Conservation (phyloP, 1,139 yeast genomes). For the Kurtzmaniella quercitrusa region DNA sequence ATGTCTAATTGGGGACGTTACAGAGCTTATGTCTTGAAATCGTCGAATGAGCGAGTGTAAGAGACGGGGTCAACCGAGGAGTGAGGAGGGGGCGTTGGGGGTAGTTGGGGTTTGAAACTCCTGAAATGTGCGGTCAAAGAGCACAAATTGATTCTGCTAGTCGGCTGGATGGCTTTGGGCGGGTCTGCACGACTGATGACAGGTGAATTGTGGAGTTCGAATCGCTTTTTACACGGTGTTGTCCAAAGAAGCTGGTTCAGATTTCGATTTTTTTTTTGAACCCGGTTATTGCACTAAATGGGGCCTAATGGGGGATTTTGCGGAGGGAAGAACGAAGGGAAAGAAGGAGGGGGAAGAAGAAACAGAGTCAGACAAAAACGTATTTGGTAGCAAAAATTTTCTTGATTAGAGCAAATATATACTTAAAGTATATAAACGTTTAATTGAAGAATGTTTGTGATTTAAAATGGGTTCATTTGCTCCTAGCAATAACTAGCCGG, state of each 20-base stretch:
- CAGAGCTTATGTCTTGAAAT: neutral
- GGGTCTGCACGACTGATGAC: neutral
- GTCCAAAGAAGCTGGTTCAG: slow-evolving; percentile 1
- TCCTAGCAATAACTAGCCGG: no score
- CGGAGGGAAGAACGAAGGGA: neutral
- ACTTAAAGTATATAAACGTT: no score
- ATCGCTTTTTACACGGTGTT: neutral
- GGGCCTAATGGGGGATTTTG: neutral
- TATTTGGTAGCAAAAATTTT: no score
- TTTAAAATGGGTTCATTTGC: no score
- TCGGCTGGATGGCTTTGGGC: neutral
- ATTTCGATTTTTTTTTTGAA: slow-evolving; percentile 1
- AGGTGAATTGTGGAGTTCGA: neutral
- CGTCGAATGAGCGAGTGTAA: neutral
- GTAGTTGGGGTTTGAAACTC: neutral
- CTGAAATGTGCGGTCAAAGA: neutral
- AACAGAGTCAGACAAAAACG: neutral
- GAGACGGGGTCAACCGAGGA: neutral
- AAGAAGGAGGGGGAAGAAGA: neutral
- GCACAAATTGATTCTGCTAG: neutral
- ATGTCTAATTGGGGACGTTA: slow-evolving; percentile 3
- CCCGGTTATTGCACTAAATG: slow-evolving; percentile 1
- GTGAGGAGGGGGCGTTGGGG: neutral
- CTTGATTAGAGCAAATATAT: no score
- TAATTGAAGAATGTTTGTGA: no score